Conservation (phyloP, 352 stramenopile genomes). For the Phytophthora tubulina region DNA sequence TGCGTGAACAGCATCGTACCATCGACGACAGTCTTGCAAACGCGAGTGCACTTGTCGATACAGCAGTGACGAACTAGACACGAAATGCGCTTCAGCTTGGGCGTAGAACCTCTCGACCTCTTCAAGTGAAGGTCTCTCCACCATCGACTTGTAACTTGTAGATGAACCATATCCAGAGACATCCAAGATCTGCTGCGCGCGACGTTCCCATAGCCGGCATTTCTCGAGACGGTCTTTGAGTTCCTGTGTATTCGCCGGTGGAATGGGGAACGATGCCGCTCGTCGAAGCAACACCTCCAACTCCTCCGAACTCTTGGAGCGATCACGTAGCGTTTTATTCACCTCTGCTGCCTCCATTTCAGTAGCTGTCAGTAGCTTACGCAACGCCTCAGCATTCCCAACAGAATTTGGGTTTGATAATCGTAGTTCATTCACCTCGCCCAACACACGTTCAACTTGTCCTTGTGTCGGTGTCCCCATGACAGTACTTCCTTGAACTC, state of each 20-base stretch:
- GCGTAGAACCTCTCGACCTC: slow-evolving; percentile 62
- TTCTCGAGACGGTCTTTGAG: slow-evolving; percentile 64
- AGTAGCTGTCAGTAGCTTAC: slow-evolving; percentile 44
- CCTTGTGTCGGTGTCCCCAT: slow-evolving; percentile 34
- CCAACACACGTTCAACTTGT: slow-evolving; percentile 45
- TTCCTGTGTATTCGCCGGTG: slow-evolving; percentile 47
- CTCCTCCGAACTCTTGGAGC: slow-evolving; percentile 60
- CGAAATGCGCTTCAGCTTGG: slow-evolving; percentile 64
- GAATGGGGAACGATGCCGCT: slow-evolving; percentile 48
- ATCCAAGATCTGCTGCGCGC: slow-evolving; percentile 57
- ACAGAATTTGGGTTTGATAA: slow-evolving; percentile 27
- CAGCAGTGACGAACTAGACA: slow-evolving; percentile 70
- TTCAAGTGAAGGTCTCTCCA: slow-evolving; percentile 49
- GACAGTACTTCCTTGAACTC: slow-evolving; percentile 15
- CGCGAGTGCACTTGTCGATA: slow-evolving; percentile 68
- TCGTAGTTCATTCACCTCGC: slow-evolving; percentile 39
- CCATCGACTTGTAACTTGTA: slow-evolving; percentile 24
- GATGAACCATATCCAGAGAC: slow-evolving; percentile 13
- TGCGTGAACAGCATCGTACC: slow-evolving; percentile 57
- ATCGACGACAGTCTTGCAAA: slow-evolving; percentile 76
- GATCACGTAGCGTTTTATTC: slow-evolving; percentile 40
- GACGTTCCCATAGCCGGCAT: slow-evolving; percentile 63
- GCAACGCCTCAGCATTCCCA: slow-evolving; percentile 54
- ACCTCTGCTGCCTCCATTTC: slow-evolving; percentile 42
- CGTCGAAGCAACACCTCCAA: slow-evolving; percentile 53